Evolutionary conservation across 192 early-diverging fungal genomes (phyloP), one percentile per base, ranked within the genome.

Genomic region (Coemansia asiatica): DNA sequence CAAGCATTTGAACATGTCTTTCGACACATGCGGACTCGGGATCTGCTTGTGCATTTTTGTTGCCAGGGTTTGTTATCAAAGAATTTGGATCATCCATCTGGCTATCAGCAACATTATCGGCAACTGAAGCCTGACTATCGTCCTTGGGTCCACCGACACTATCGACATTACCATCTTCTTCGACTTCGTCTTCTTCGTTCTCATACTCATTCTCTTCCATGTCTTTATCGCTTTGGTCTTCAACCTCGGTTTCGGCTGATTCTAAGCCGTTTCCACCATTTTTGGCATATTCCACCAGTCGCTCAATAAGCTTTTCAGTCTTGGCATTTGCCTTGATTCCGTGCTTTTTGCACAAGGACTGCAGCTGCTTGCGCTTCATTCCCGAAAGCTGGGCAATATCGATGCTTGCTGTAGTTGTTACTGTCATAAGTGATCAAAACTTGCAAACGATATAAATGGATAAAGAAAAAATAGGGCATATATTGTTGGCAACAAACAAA

Each of bases 241-340:
- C 35, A 26, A 47, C 61, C 46, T 46, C 33, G n/a, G 40, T n/a
- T 26, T 0, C 36, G 23, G 15, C 26, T 35, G 44, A 10, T 27
- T 55, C 26, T 44, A 21, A 0, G 46, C 38, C 21, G 22, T 22
- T 28, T 6, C 22, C 22, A 28, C 61, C 28, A 13, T 50, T 49
- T 25, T 64, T 66, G 3, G 36, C 51, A 19, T 35, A 36, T 16
- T 66, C 66, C 6, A 54, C 23, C 15, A 81, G 36, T 29, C 58
- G 63, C 60, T 75, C 69, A 36, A 81, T 58, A 15, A 81, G 69
- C 60, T 81, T 73, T 18, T 72, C 69, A 57, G 50, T 75, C 56
- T 69, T 81, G 54, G 69, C 79, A 56, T 81, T 81, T 13, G 79
- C 79, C 47, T 71, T 72, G 25, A 81, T 68, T 3, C 70, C 73